Evolutionary conservation across 2,329 filamentous ascomycete genomes (phyloP).

Genomic region (Trichoderma arundinaceum): DNA sequence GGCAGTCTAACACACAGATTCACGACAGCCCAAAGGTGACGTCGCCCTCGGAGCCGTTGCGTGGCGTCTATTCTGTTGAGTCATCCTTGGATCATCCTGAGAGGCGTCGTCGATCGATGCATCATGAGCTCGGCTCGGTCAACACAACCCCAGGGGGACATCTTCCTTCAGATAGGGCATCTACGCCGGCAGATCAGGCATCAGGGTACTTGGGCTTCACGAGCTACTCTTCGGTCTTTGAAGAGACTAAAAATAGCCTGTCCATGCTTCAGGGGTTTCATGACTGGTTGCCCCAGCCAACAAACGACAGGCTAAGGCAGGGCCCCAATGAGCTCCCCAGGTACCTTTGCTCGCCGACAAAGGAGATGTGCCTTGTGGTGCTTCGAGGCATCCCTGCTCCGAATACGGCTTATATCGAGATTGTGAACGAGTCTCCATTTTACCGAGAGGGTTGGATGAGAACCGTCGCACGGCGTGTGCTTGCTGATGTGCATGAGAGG

Average conservation of each 20-base stretch:
- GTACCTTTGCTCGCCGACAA: slow-evolving; percentile 39
- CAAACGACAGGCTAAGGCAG: neutral
- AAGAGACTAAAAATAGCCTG: slow-evolving; percentile 50
- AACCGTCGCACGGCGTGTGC: slow-evolving; percentile 39
- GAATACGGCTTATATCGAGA: slow-evolving; percentile 35
- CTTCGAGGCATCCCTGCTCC: slow-evolving; percentile 46
- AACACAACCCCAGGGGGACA: slow-evolving; percentile 17
- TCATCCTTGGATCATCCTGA: neutral
- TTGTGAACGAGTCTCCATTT: slow-evolving; percentile 31
- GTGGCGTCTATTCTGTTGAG: neutral
- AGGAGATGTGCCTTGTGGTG: slow-evolving; percentile 47
- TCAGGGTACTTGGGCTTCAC: slow-evolving; percentile 54
- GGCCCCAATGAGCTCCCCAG: slow-evolving; percentile 20
- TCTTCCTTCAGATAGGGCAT: slow-evolving; percentile 10
- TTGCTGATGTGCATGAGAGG: slow-evolving; percentile 42
- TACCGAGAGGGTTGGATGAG: slow-evolving; percentile 43
- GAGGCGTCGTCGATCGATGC: neutral
- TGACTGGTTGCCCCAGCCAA: slow-evolving; percentile 27
- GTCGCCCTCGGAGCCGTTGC: neutral
- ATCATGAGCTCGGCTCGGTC: slow-evolving; percentile 2
- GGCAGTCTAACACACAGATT: slow-evolving; percentile 1
- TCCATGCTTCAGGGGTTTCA: slow-evolving; percentile 42
- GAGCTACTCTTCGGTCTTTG: slow-evolving; percentile 50
- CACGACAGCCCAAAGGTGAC: neutral
- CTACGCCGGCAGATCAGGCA: slow-evolving; percentile 22